Evolutionary conservation across 108 stramenopile genomes (phyloP).

Genomic region (Stephanodiscus minutulus): DNA sequence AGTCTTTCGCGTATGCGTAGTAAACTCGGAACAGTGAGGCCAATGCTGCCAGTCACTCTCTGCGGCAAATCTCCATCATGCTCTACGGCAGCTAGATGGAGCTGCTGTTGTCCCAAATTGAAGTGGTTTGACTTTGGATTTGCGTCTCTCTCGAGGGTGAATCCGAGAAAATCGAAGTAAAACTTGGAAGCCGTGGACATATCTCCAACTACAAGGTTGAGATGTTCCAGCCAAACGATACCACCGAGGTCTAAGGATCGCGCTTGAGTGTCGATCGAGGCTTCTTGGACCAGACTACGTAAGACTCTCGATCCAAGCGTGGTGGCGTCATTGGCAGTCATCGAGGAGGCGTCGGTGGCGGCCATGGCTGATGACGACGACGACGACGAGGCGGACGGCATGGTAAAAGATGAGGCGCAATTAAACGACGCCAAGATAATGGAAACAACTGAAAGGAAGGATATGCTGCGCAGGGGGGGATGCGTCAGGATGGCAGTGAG

Average conservation of each 20-base stretch:
- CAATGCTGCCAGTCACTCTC: slow-evolving; percentile 49
- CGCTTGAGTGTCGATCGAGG: slow-evolving; percentile 5
- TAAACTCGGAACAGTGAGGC: slow-evolving; percentile 47
- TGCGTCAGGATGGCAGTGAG: background rate
- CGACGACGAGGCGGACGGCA: background rate
- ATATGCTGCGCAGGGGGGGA: background rate
- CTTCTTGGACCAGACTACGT: slow-evolving; percentile 26
- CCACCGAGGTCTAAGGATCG: slow-evolving; percentile 48
- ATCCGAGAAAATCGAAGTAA: slow-evolving; percentile 61
- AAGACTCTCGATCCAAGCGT: slow-evolving; percentile 31
- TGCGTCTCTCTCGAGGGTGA: slow-evolving; percentile 34
- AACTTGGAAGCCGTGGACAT: slow-evolving; percentile 49
- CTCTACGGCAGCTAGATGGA: slow-evolving; percentile 57
- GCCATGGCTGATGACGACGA: background rate
- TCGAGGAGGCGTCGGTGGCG: background rate
- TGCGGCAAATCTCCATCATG: slow-evolving; percentile 41
- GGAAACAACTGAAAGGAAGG: background rate
- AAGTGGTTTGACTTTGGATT: slow-evolving; percentile 53
- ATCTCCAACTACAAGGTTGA: slow-evolving; percentile 63
- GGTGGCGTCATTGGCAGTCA: slow-evolving; percentile 5
- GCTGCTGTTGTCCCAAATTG: slow-evolving; percentile 74
- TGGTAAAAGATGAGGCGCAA: slow-evolving; percentile 7
- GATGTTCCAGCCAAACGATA: slow-evolving; percentile 66
- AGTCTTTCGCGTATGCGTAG: slow-evolving; percentile 29
- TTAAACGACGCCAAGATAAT: background rate